Conservation (phyloP, 2,329 filamentous ascomycete species). For the Fusarium anguioides region DNA sequence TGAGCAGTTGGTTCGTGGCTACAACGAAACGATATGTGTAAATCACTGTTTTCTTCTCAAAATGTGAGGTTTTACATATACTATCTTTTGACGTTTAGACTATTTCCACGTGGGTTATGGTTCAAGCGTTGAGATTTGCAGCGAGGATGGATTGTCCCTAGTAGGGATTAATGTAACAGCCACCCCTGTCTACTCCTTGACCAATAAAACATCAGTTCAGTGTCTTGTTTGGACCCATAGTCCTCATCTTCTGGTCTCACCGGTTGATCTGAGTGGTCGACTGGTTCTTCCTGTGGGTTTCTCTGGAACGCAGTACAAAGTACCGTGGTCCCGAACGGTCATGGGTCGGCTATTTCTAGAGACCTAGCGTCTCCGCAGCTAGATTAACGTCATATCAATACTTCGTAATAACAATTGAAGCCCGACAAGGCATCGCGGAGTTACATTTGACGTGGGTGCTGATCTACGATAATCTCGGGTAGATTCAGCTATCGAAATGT, state of each 20-base stretch:
- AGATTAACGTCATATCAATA: neutral
- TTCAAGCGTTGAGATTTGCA: conserved; percentile 17
- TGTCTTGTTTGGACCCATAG: conserved; percentile 12
- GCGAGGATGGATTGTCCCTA: conserved; percentile 16
- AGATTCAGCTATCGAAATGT: neutral
- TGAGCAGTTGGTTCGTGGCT: neutral
- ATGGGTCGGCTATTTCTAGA: neutral
- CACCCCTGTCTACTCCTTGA: conserved; percentile 5
- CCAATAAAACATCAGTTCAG: conserved; percentile 9
- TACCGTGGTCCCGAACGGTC: neutral
- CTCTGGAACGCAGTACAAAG: neutral
- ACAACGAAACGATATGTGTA: too few species aligned
- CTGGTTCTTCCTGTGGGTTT: neutral
- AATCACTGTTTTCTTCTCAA: neutral
- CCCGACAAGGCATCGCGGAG: neutral
- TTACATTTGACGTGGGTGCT: neutral
- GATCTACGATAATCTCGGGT: too few species aligned
- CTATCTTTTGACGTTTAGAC: neutral
- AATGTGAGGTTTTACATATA: conserved; percentile 5
- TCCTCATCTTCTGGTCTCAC: conserved; percentile 23
- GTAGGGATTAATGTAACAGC: conserved; percentile 4
- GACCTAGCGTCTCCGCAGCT: neutral
- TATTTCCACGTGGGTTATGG: conserved; percentile 13
- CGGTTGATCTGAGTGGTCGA: conserved; percentile 26
- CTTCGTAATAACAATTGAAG: neutral